Conservation (phyloP, 2,329 filamentous ascomycete species). For the Erysiphe pulchra region DNA sequence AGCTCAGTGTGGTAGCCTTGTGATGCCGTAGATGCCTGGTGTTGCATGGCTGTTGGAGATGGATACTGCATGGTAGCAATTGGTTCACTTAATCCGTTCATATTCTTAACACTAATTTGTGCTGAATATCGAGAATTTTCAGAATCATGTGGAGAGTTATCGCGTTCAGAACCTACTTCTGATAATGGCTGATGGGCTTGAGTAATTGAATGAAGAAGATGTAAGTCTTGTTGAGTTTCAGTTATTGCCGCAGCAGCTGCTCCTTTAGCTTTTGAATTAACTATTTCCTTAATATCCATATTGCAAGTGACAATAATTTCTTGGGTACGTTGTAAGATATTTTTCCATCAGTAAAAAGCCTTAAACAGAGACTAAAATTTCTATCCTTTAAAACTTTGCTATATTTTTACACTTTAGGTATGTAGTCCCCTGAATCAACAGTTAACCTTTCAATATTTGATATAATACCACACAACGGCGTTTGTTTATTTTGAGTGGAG, state of each 20-base stretch:
- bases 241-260: conserved; percentile 9
- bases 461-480: no score
- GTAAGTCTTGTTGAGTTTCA: conserved; percentile 11
- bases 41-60: conserved; percentile 14
- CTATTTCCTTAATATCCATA: conserved; percentile 16
- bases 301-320: background rate
- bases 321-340: no score
- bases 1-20: conserved; percentile 11
- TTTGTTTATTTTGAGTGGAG: no score
- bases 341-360: no score
- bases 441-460: no score
- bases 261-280: conserved; percentile 13
- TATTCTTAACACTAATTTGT: conserved; percentile 7
- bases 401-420: no score
- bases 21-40: conserved; percentile 13
- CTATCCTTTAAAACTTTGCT: no score
- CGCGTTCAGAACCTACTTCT: conserved; percentile 13
- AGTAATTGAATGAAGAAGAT: conserved; percentile 13
- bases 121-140: conserved; percentile 14
- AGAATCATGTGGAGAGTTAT: conserved; percentile 13
- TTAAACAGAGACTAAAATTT: no score
- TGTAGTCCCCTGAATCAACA: no score
- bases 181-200: conserved; percentile 12
- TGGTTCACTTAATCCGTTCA: conserved; percentile 12
- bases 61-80: conserved; percentile 13